Conservation (phyloP, 805 yeast genomes). For the Wickerhamomyces canadensis region DNA sequence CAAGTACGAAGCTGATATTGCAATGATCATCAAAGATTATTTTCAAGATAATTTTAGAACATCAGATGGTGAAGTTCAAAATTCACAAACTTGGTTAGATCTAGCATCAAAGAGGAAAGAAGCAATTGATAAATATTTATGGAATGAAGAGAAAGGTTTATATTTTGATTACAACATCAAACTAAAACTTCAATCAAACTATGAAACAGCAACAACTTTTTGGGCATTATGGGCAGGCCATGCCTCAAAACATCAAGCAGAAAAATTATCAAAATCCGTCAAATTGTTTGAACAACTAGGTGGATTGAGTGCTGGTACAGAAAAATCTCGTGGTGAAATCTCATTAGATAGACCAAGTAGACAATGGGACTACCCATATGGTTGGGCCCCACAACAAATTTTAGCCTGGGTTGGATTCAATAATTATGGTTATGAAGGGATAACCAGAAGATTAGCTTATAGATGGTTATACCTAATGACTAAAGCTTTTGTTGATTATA, state of each 20-base stretch:
- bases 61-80: conserved; percentile 35
- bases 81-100: conserved; percentile 55
- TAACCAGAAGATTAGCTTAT: conserved; percentile 67
- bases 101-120: conserved; percentile 49
- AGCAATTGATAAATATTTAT: conserved; percentile 60
- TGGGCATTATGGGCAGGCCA: conserved; percentile 89
- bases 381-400: conserved; percentile 99
- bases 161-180: conserved; percentile 81
- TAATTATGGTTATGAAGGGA: conserved; percentile 62
- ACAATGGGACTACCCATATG: conserved; percentile 98
- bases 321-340: conserved; percentile 64
- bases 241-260: conserved; percentile 67
- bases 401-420: conserved; percentile 84
- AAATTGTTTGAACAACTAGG: conserved; percentile 78
- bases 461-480: conserved; percentile 91
- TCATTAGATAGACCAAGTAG: conserved; percentile 73
- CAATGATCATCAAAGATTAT: conserved; percentile 47
- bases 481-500: conserved; percentile 83
- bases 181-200: conserved; percentile 46
- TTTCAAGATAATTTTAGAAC: conserved; percentile 46
- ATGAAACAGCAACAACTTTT: conserved; percentile 83
- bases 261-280: conserved; percentile 51
- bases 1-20: conserved; percentile 87
- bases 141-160: conserved; percentile 78
- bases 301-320: conserved; percentile 83